phyloP scores from a whole-genome alignment of 495 filamentous ascomycete species.

The Hypomontagnella submonticulosa region DNA sequence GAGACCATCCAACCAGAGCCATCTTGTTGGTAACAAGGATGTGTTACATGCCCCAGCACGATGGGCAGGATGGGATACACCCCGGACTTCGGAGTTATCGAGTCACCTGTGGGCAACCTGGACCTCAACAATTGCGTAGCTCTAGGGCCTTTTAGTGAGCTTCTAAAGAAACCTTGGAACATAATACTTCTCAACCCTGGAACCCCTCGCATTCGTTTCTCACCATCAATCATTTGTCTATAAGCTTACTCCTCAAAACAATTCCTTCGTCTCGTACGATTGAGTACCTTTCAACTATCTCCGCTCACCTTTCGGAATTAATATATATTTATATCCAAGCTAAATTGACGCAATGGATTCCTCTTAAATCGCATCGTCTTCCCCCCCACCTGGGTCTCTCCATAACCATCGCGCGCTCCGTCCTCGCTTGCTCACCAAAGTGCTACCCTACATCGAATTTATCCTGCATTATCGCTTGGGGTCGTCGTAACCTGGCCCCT shows the following conservation, averaged over 20 bases:
- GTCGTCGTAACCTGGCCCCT: conserved; percentile 13
- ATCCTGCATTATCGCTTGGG: conserved; percentile 8
- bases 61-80: too few species aligned
- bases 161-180: too few species aligned
- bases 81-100: too few species aligned
- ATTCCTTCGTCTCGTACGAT: too few species aligned
- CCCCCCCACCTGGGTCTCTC: conserved; percentile 4
- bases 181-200: too few species aligned
- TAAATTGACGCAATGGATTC: conserved; percentile 24
- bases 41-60: too few species aligned
- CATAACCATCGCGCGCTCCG: conserved; percentile 1
- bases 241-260: too few species aligned
- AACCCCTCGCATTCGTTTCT: too few species aligned
- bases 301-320: neutral
- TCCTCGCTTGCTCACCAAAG: conserved; percentile 16
- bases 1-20: neutral
- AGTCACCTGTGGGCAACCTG: too few species aligned
- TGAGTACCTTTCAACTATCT: neutral
- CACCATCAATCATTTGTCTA: too few species aligned
- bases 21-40: neutral
- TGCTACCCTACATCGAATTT: conserved; percentile 25
- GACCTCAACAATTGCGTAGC: too few species aligned
- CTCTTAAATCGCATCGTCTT: conserved; percentile 22
- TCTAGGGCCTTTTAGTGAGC: too few species aligned
- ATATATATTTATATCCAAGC: conserved; percentile 7